These are phyloP conservation scores for Podospora anserina DNA, from an alignment of 495 filamentous ascomycete genomes.

Conservation along the genomic window DNA sequence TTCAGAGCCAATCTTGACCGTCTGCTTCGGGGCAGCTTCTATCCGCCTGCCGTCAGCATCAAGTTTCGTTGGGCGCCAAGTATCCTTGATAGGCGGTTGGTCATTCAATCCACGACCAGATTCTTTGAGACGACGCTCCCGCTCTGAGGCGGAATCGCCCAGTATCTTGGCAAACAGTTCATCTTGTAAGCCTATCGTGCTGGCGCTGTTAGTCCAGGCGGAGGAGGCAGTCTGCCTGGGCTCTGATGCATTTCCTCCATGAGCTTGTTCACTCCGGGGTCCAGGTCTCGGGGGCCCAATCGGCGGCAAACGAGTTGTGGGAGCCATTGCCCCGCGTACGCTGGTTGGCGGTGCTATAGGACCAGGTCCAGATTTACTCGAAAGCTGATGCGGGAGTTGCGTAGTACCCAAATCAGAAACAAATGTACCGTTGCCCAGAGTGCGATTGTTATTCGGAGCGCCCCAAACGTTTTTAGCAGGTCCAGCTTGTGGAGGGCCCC, in stretches of 20 bases:
- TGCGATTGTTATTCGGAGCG: conserved; percentile 64
- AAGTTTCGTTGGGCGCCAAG: conserved; percentile 57
- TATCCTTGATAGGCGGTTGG: conserved; percentile 56
- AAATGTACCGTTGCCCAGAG: conserved; percentile 78
- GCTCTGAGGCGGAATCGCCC: conserved; percentile 27
- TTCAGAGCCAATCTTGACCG: conserved; percentile 26
- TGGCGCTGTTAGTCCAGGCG: conserved; percentile 13
- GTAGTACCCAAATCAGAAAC: conserved; percentile 56
- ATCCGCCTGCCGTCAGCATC: conserved; percentile 41
- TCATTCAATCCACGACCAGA: conserved; percentile 31
- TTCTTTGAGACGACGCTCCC: conserved; percentile 30
- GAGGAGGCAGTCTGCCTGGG: conserved; percentile 18
- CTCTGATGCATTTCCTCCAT: background rate
- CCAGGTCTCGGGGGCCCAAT: conserved; percentile 39
- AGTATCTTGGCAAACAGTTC: conserved; percentile 27
- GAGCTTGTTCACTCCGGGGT: conserved; percentile 15
- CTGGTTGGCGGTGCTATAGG: conserved; percentile 41
- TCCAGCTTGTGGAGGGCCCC: conserved; percentile 38
- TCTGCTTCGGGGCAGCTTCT: conserved; percentile 26
- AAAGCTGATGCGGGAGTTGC: conserved; percentile 32
- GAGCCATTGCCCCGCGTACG: conserved; percentile 14
- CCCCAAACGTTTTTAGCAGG: conserved; percentile 69
- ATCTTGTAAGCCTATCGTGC: conserved; percentile 26
- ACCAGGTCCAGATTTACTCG: conserved; percentile 40
- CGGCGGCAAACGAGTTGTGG: conserved; percentile 31